Conservation (phyloP, 148 eudicot species). For the Euryodendron excelsum region DNA sequence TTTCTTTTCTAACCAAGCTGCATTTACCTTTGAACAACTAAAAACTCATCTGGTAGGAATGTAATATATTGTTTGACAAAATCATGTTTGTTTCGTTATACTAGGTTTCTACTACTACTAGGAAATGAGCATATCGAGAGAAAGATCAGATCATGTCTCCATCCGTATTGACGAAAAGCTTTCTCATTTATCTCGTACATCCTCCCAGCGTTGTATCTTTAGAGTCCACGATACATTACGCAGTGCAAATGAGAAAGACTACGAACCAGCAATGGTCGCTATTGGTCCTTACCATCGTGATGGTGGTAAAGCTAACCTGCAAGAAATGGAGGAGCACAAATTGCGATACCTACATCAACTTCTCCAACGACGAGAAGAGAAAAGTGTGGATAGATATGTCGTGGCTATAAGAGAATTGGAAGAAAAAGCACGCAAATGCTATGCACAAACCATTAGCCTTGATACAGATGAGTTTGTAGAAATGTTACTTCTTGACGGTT, state of each 20-base stretch:
- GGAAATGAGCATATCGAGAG: too few species aligned
- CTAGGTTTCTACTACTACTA: too few species aligned
- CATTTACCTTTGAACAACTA: too few species aligned
- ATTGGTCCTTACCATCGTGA: slow-evolving; percentile 38
- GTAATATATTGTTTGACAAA: too few species aligned
- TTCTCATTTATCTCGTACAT: background rate
- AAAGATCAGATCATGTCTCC: background rate
- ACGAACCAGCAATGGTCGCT: slow-evolving; percentile 22
- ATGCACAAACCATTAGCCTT: slow-evolving; percentile 5
- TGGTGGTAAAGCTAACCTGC: slow-evolving; percentile 9
- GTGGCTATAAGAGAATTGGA: slow-evolving; percentile 13
- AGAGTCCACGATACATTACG: slow-evolving; percentile 16
- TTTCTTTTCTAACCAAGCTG: too few species aligned
- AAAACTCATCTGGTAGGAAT: too few species aligned
- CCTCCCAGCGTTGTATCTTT: slow-evolving; percentile 9
- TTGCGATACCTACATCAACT: slow-evolving; percentile 2
- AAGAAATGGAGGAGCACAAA: slow-evolving; percentile 27
- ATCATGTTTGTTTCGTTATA: too few species aligned
- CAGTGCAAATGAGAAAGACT: slow-evolving; percentile 12
- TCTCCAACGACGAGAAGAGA: slow-evolving; percentile 6
- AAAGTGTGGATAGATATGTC: background rate
- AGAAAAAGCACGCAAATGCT: slow-evolving; percentile 12
- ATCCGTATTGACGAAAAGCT: background rate
- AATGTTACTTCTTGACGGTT: slow-evolving; percentile 31
- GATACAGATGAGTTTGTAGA: slow-evolving; percentile 15